Base-by-base conservation (phyloP, 192 early-diverging fungal genomes). In the Gaertneriomyces sp. region DNA sequence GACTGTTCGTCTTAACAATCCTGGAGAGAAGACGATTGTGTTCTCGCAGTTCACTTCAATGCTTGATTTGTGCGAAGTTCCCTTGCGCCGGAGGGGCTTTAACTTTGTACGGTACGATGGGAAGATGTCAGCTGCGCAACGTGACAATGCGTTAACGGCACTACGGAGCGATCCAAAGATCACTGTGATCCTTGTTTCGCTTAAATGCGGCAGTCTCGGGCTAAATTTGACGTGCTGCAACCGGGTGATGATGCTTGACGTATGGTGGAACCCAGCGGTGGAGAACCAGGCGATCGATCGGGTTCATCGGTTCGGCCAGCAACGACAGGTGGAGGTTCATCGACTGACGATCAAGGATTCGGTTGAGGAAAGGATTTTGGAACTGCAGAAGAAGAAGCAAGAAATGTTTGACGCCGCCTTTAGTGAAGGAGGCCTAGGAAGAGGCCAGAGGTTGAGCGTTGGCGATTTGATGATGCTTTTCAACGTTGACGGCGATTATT, bases 321-420 rank as follows among this genome's bases (percentile, higher is more conserved):
- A 54, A 53, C 9, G 69, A 72, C 46, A 62, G 5, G 89, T 91
- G 1, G 63, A 54, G 25, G 84, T 91, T 11, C 79, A 88, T 60
- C 79, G 85, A 49, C 65, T 91, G 7, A 79, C 77, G 33, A 79
- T 90, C 38, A 79, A 72, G 5, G 71, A 88, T 25, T 89, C 86
- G 3, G 81, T 91, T 0, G 89, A 89, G 62, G 82, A 90, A 51
- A 72, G 87, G 11, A 89, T 91, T 42, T 57, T 88, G n/a, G 76
- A 65, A n/a, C 66, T 91, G 12, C 90, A 91, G 50, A 65, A 80
- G 7, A 78, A 83, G 65, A 91, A 91, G 69, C 76, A 75, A 42
- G 54, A 66, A 33, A 19, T 73, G 16, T 67, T 65, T 25, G 66
- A 72, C 53, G 73, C 69, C 47, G 73, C 73, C 20, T 52, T 75